Conservation (phyloP, 164 flowering plant genomes). For the Sextonia rubra region DNA sequence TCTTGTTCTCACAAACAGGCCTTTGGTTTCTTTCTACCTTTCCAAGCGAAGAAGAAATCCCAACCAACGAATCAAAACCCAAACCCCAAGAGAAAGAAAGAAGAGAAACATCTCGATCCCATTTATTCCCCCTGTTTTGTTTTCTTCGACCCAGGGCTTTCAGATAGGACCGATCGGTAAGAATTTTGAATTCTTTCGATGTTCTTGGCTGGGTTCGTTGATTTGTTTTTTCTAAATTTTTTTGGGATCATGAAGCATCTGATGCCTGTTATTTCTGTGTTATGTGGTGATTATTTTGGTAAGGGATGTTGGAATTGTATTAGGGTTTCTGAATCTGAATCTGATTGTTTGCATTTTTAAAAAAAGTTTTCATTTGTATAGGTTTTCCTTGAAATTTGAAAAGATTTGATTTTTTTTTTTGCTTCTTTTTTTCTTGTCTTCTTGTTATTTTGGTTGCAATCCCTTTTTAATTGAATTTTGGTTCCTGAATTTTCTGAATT, state of each 20-base stretch:
- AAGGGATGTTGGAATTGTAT: neutral
- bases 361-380: too few relatives aligned
- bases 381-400: neutral
- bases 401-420: neutral
- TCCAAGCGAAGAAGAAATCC: neutral
- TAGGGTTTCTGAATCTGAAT: neutral
- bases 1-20: neutral
- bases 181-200: too few relatives aligned
- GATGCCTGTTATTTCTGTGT: neutral
- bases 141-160: neutral
- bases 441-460: neutral
- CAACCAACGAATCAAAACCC: neutral
- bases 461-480: too few relatives aligned
- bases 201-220: too few relatives aligned
- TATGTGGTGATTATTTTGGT: neutral
- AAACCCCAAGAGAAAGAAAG: too few relatives aligned
- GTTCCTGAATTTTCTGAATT: too few relatives aligned
- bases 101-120: neutral
- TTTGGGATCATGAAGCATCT: neutral
- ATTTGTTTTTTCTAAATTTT: too few relatives aligned
- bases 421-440: neutral
- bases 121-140: neutral
- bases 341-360: too few relatives aligned
- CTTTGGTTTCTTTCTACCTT: neutral
- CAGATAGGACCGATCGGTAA: too few relatives aligned